Percentiles rank a stretch among this genome's conserved stretches.
Evolutionary conservation across 1,139 yeast genomes (phyloP).

Genomic region (Candida tunisiensis): DNA sequence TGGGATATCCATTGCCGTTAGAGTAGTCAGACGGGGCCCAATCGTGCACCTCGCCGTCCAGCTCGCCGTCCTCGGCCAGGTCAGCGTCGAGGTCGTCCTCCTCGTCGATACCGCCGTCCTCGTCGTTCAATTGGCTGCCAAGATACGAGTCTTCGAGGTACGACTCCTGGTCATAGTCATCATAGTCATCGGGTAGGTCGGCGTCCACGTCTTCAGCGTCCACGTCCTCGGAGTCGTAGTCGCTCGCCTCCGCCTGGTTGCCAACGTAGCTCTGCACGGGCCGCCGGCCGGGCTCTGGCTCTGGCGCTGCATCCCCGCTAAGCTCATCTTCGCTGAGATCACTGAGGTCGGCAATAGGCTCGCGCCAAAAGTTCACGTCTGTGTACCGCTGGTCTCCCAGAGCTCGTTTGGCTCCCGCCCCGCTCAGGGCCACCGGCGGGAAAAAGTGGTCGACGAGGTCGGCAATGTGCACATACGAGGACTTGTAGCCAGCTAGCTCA

Average conservation of each 20-base stretch:
- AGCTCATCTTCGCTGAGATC: slow-evolving; percentile 2
- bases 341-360: slow-evolving; percentile 24
- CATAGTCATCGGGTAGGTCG: slow-evolving; percentile 10
- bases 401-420: slow-evolving; percentile 9
- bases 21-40: no score
- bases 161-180: slow-evolving; percentile 6
- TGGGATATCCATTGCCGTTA: no score
- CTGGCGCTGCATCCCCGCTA: neutral
- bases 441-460: slow-evolving; percentile 95
- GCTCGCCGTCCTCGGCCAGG: no score
- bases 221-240: slow-evolving; percentile 4
- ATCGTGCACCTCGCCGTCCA: no score
- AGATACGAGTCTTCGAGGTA: slow-evolving; percentile 5
- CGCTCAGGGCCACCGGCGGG: slow-evolving; percentile 49
- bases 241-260: slow-evolving; percentile 2
- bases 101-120: slow-evolving; percentile 16
- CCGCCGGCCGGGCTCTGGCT: neutral
- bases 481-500: slow-evolving; percentile 83
- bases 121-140: slow-evolving; percentile 17
- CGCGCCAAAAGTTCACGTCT: slow-evolving; percentile 88
- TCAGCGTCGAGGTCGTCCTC: slow-evolving; percentile 8
- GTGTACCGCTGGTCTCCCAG: slow-evolving; percentile 29
- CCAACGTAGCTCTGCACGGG: neutral
- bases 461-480: slow-evolving; percentile 77
- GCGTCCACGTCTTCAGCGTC: slow-evolving; percentile 4